Base-by-base conservation (phyloP, 1,284 basidiomycete species). In the Hemileia vastatrix region DNA sequence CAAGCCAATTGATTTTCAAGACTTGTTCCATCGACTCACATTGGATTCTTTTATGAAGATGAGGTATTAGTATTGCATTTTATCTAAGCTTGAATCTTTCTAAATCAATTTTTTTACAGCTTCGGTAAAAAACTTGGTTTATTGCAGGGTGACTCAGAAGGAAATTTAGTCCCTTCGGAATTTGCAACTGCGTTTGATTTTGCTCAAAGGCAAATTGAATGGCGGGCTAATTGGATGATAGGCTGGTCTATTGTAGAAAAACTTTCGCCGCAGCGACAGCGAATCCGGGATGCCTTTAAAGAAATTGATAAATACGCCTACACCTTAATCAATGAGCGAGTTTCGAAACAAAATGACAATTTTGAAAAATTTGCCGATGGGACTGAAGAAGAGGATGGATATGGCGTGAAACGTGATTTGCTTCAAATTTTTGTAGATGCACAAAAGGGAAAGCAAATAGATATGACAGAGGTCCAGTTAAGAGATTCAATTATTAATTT, bases 401-500 rank as follows among this genome's bases (percentile, higher is more conserved):
- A n/a, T n/a, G n/a, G n/a, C n/a, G n/a, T n/a, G n/a, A n/a, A n/a
- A n/a, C n/a, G n/a, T n/a, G n/a, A n/a, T n/a, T n/a, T n/a, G n/a
- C n/a, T n/a, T n/a, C n/a, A n/a, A n/a, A n/a, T n/a, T n/a, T n/a
- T n/a, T n/a, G n/a, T n/a, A n/a, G n/a, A n/a, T n/a, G n/a, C n/a
- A n/a, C n/a, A n/a, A n/a, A n/a, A n/a, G n/a, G n/a, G n/a, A n/a
- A n/a, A n/a, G n/a, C n/a, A n/a, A n/a, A n/a, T n/a, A n/a, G n/a
- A n/a, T n/a, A n/a, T n/a, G n/a, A n/a, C n/a, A n/a, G n/a, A n/a
- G n/a, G n/a, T n/a, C n/a, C n/a, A 67, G 54, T 64, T 67, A 36
- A 64, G 61, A 59, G 67, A 67, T 56, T 59, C 67, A 11, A 60
- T 65, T 44, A 24, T 67, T 23, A 68, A 68, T 53, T 51, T 65